Evolutionary conservation across 2,329 filamentous ascomycete genomes (phyloP), one percentile per base, ranked within the genome.

Genomic region (Cercospora sp.): DNA sequence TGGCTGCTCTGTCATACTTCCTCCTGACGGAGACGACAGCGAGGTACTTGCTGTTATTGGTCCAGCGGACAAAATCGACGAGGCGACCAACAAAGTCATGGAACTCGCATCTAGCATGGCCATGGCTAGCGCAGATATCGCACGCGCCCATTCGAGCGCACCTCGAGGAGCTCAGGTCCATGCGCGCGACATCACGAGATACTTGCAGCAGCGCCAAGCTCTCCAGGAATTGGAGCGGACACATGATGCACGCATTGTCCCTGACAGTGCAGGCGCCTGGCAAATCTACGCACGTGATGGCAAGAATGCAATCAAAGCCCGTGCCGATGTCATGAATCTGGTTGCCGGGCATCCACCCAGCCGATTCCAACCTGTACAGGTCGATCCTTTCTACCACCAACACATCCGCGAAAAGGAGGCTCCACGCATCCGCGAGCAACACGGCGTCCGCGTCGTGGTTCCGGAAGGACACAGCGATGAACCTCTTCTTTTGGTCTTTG

Each of bases 31-130:
- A 26, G 89, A 92, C 63, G 91, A 95, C 66, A 91, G 92, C 58
- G 92, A 97, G 75, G 89, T 88, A 51, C 87, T 98, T 58, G 94
- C 92, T 32, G 88, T 99, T 70, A 89, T 97, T 71, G 95, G 95
- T 3, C 93, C 91, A 18, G 82, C 89, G 7, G 74, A 77, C 45
- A 88, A 88, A 74, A 88, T 97, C 66, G 85, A 91, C 70, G 84
- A 85, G 71, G 95, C 91, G 75, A 84, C 93, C 58, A 91, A 97
- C 77, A 91, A 89, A 79, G 92, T 94, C 59, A 93, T 96, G 85
- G 91, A 97, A 73, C 85, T 97, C 65, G 94, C 94, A 59, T 91
- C 91, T 75, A 90, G 88, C 78, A 94, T 97, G 89, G 90, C 93
- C 76, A 91, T 90, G 84, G 89, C 90, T 45, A 91, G 89, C 77